phyloP scores from a whole-genome alignment of 1,284 basidiomycete species.

The Caloboletus firmus region DNA sequence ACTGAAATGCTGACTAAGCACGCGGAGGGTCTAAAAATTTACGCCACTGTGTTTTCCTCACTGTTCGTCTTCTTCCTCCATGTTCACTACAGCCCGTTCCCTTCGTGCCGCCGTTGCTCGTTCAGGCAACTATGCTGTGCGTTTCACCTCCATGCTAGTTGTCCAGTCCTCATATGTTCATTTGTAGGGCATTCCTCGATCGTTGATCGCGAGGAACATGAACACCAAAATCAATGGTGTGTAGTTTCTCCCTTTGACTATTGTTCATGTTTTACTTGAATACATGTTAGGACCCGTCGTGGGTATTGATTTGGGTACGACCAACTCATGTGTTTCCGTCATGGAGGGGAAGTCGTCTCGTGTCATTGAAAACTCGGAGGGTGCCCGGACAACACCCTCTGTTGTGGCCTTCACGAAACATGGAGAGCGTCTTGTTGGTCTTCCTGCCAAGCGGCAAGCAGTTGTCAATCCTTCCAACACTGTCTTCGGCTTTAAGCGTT shows the following conservation, averaged over 20 bases:
- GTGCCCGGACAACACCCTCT: slow-evolving; percentile 96
- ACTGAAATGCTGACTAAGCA: slow-evolving; percentile 40
- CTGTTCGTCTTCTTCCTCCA: slow-evolving; percentile 46
- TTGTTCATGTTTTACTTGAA: neutral
- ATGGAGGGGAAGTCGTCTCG: slow-evolving; percentile 96
- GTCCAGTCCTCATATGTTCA: neutral
- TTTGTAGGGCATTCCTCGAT: slow-evolving; percentile 61
- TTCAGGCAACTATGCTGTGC: slow-evolving; percentile 64
- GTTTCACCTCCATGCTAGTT: slow-evolving; percentile 25
- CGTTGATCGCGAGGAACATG: slow-evolving; percentile 76
- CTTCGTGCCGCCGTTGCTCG: slow-evolving; percentile 57
- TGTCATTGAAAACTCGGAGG: slow-evolving; percentile 97
- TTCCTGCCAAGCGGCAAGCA: slow-evolving; percentile 96
- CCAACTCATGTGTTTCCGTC: slow-evolving; percentile 91
- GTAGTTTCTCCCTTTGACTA: slow-evolving; percentile 19
- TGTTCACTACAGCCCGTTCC: slow-evolving; percentile 66
- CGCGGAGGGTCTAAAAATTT: slow-evolving; percentile 40
- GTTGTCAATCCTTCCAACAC: slow-evolving; percentile 97
- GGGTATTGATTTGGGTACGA: slow-evolving; percentile 85
- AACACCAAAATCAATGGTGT: slow-evolving; percentile 78
- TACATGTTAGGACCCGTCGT: slow-evolving; percentile 64
- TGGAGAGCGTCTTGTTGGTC: slow-evolving; percentile 89
- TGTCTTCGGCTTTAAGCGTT: slow-evolving; percentile 94
- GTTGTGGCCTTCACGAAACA: slow-evolving; percentile 98
- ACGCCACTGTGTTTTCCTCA: slow-evolving; percentile 32